Evolutionary conservation across 179 eudicot species (phyloP), one percentile per base, ranked within the genome.

Genomic region (Nepenthes alata): DNA sequence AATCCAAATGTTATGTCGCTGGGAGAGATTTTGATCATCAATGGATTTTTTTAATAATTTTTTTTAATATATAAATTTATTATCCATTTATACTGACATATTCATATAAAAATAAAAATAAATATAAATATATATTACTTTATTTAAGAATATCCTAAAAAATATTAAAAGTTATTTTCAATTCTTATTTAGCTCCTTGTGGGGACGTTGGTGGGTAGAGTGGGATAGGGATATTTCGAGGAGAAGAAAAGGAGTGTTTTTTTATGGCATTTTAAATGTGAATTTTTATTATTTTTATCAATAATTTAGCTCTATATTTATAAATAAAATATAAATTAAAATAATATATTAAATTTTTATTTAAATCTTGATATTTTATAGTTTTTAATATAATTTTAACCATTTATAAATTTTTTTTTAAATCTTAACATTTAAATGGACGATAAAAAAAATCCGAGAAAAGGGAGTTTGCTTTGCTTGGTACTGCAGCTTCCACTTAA

Each of bases 401-500:
- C 6, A 47, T 47, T 11, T 47, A 47, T 11, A 6, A 47, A 16
- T 16, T 16, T 16, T 16, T 16, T 16, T 16, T 16, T 48, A 48
- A 9, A 9, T 48, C n/a, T 16, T 37, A 58, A 14, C 36, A 12
- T 15, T 63, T 51, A 8, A 41, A 16, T 16, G 0, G 25, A 16
- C 0, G 25, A 16, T 16, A 16, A 16, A 16, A 16, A 16, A 16
- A 16, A 16, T 16, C 25, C 25, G 25, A 16, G 0, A 16, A 16
- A 16, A 7, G 7, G 45, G 45, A 3, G 5, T 39, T 39, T 50
- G 58, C 78, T 75, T 80, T 82, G 84, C 84, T 77, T 80, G 75
- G 71, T 68, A 76, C 58, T 69, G 80, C 81, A 81, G 75, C 83
- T 72, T 79, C 83, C 83, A 72, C 75, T 81, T 70, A 59, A 53